Evolutionary conservation across 202 grass and related monocot species (phyloP), one percentile per base, ranked within the genome.

Genomic region (Elaeis oleifera): DNA sequence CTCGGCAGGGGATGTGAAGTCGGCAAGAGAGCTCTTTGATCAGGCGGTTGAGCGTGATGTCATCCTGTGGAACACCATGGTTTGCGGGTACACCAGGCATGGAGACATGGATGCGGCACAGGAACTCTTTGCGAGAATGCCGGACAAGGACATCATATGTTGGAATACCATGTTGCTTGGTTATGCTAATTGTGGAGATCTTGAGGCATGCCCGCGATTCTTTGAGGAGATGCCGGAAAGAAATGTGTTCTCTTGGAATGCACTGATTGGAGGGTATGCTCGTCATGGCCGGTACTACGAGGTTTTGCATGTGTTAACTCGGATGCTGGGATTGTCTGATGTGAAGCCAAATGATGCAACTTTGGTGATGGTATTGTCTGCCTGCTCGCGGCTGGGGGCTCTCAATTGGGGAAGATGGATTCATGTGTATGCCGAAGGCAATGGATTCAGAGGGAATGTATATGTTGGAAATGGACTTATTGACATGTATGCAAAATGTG

Each of bases 191-290:
- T 23, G 23, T 25, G 70, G 59, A n/a, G 19, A 62, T 20, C 25
- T 72, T 7, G 28, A 23, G 2, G 5, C 14, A 2, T 61, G 50
- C 25, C 11, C 24, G 11, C 50, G n/a, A 4, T 23, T 72, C 8
- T 72, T 72, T 14, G 19, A 48, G n/a, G 70, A 63, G 28, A 72
- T 72, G 50, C 70, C 50, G n/a, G 26, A 72, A 54, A 72, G 50
- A 54, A 72, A 72, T 62, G 59, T 72, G 58, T 61, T 72, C 14
- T 63, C 70, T 17, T 72, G 59, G 70, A 72, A 62, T 13, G 70
- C 18, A 21, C 13, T 72, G 17, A 31, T 72, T 18, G 58, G 58
- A 53, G 58, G 58, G 19, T 72, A 44, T 21, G 50, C 50, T 24
- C 18, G 51, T 8, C 26, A 23, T 24, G 50, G 49, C 11, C 24